Evolutionary conservation across 306 rosid genomes (phyloP).

Genomic region (Castanea crenata): DNA sequence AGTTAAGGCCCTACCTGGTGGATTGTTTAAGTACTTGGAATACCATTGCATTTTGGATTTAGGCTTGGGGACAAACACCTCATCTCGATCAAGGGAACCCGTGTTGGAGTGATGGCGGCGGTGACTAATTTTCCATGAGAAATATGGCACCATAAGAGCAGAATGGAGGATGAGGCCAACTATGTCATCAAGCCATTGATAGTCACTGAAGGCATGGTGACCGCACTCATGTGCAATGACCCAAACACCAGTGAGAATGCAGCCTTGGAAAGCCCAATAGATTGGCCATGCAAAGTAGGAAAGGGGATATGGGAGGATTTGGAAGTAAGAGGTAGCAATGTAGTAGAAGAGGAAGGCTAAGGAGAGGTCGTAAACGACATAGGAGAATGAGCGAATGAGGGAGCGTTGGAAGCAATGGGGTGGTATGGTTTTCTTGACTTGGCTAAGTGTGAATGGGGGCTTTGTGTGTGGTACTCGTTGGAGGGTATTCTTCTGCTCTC

Average conservation of each 20-base stretch:
- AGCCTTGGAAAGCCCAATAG: constrained; percentile 65
- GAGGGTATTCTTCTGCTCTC: constrained; percentile 6
- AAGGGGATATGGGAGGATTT: constrained; percentile 45
- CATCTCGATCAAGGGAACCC: constrained; percentile 62
- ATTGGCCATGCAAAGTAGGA: constrained; percentile 56
- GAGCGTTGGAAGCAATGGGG: constrained; percentile 71
- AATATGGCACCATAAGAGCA: constrained; percentile 58
- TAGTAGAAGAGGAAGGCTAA: constrained; percentile 25
- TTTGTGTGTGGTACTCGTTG: constrained; percentile 48
- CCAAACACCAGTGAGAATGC: constrained; percentile 64
- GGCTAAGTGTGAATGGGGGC: constrained; percentile 65
- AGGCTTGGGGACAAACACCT: constrained; percentile 69
- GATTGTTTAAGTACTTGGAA: constrained; percentile 53
- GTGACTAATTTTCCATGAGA: constrained; percentile 76
- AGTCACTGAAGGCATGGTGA: constrained; percentile 76
- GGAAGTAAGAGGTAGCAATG: constrained; percentile 46
- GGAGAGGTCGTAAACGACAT: constrained; percentile 43
- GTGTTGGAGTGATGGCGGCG: constrained; percentile 80
- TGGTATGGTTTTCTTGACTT: constrained; percentile 70
- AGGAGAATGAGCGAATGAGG: constrained; percentile 52
- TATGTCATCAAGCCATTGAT: constrained; percentile 53
- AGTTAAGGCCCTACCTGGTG: constrained; percentile 39
- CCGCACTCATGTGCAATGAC: constrained; percentile 88
- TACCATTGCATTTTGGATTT: constrained; percentile 42
- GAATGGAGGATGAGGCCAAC: constrained; percentile 66